Base-by-base conservation (phyloP, 208 protist genomes). In the Histomonas meleagridis region DNA sequence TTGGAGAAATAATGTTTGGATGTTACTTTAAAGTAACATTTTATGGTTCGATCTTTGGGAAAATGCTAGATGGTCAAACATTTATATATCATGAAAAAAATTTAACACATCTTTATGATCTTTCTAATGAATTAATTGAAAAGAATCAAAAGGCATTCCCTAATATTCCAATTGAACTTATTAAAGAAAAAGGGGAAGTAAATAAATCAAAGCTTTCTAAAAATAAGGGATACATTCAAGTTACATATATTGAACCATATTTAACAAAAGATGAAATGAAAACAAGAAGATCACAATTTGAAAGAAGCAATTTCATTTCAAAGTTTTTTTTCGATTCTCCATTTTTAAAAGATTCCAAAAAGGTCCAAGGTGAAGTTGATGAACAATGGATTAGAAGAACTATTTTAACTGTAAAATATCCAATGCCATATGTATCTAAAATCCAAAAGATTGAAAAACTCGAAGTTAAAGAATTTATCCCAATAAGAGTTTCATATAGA, bases 71-170 rank as follows among this genome's bases (percentile, higher is more conserved):
- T 81, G 18, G 35, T 10, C 23, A 48, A 9, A 51, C 43, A 51
- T 81, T n/a, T n/a, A 81, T 81, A 51, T 81, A 81, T 51, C 9
- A 43, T 32, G 70, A 81, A 51, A 81, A 51, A 32, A 51, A 81
- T 12, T 43, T 81, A 2, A 81, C 70, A 32, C 26, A 81, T 23
- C 7, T 81, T 21, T 81, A 51, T 43, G 35, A 51, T 14, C n/a
- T 81, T 16, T n/a, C 40, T 9, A 81, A 81, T 9, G 7, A 43
- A 5, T 10, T 81, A 23, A 35, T n/a, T 1, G 7, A 35, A 21
- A 1, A 81, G 21, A 32, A 46, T 28, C 9, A 3, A 10, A 12
- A 81, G 23, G 14, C 51, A 32, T 43, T n/a, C n/a, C 10, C 10
- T 9, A 5, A 5, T 23, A 81, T 10, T 18, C 26, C 9, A 43